Percentiles rank a stretch among this genome's conserved stretches.
These are phyloP conservation scores for Ramularia endophylla DNA, from an alignment of 2,329 filamentous ascomycete species.

Conservation along the genomic window DNA sequence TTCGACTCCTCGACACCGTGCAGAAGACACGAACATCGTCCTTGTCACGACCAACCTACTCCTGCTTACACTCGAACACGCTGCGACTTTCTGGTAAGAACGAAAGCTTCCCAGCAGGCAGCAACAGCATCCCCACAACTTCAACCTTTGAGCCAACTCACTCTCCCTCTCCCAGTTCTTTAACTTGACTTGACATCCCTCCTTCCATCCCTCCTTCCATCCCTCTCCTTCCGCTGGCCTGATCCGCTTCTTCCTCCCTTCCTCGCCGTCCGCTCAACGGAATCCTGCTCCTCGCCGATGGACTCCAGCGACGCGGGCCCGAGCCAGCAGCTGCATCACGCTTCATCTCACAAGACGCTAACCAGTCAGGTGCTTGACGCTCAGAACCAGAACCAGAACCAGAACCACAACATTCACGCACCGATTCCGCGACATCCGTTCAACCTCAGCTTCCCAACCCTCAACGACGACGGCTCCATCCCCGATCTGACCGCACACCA, in stretches of 20 bases:
- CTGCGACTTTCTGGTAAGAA: no score
- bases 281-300: background rate
- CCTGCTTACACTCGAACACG: no score
- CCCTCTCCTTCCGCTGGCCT: background rate
- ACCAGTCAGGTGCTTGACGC: slow-evolving; percentile 11
- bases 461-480: slow-evolving; percentile 27
- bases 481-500: slow-evolving; percentile 17
- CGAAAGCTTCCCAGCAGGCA: no score
- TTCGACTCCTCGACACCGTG: no score
- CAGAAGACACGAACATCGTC: no score
- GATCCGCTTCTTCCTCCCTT: background rate
- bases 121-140: no score
- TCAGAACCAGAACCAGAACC: no score
- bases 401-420: slow-evolving; percentile 1
- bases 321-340: slow-evolving; percentile 1
- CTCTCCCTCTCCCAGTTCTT: no score
- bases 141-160: no score
- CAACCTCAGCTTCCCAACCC: slow-evolving; percentile 24
- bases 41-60: no score
- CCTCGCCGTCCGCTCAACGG: slow-evolving; percentile 1
- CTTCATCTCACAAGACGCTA: slow-evolving; percentile 3
- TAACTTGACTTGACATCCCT: background rate
- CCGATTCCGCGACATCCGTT: slow-evolving; percentile 7
- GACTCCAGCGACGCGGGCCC: background rate
- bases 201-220: background rate